phyloP scores from a whole-genome alignment of 495 filamentous ascomycete genomes.

The Aspergillus egyptiacus region DNA sequence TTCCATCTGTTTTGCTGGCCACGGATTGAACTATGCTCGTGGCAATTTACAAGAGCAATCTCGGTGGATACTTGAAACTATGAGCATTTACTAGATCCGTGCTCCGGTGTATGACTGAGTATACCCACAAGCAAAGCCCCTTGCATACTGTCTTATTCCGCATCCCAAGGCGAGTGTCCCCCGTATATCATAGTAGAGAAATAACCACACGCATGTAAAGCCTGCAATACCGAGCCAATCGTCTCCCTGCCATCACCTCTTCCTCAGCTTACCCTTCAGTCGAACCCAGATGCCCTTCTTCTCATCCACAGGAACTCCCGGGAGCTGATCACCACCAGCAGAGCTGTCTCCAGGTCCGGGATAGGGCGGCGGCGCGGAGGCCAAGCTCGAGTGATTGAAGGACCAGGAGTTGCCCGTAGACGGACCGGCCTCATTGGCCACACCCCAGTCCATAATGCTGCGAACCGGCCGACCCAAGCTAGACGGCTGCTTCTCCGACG shows the following conservation, averaged over 20 bases:
- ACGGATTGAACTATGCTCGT: too few relatives aligned
- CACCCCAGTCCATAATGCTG: constrained; percentile 4
- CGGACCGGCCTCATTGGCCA: background rate
- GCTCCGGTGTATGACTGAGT: too few relatives aligned
- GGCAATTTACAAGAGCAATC: too few relatives aligned
- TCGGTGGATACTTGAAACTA: too few relatives aligned
- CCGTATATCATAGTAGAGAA: too few relatives aligned
- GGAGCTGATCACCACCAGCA: background rate
- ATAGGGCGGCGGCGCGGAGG: constrained; percentile 1
- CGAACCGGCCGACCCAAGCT: background rate
- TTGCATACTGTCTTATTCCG: too few relatives aligned
- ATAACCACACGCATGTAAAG: too few relatives aligned
- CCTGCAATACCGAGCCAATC: too few relatives aligned
- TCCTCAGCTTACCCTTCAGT: background rate
- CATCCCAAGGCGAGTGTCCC: too few relatives aligned
- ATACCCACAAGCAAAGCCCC: too few relatives aligned
- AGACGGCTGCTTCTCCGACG: constrained; percentile 2
- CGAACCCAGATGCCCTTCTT: constrained; percentile 3
- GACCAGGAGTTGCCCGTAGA: background rate
- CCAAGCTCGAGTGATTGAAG: background rate
- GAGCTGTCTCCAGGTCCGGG: background rate
- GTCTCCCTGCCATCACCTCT: background rate
- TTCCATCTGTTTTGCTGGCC: too few relatives aligned
- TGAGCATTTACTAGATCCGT: too few relatives aligned
- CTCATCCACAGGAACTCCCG: background rate